Base-by-base conservation (phyloP, 768 basidiomycete genomes). In the Postia placenta region DNA sequence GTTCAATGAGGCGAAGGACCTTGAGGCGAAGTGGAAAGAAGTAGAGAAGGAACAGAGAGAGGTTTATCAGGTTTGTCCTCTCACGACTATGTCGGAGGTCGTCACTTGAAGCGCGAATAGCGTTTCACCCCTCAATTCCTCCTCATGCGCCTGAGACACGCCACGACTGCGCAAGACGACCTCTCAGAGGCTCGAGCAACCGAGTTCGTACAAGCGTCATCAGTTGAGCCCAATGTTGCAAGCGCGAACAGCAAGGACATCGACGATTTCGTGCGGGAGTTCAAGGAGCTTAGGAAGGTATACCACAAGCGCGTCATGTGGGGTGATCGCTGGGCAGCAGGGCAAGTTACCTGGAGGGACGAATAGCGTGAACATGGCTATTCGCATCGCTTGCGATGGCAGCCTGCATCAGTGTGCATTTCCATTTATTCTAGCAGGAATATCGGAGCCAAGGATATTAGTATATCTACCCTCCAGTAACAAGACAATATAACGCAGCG, bases 281-380 rank as follows among this genome's bases (percentile, higher is more conserved):
- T 94, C 70, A 90, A 85, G 61, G 91, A 92, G 45, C 64, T 82
- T 35, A 70, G 95, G 55, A 94, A 91, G 68, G 74, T 76, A n/a
- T 97, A 92, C 66, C 94, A 98, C 65, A 96, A 95, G 67, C 75
- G 94, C 15, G 83, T 83, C 2, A 83, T 95, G 63, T 96, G 91
- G 88, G 80, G 82, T 15, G 88, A 92, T 61, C 74, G 85, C 56
- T 97, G 94, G 92, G 73, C 81, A 1, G 75, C 78, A 27, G 90
- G 89, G 2, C 84, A 91, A 56, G 92, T 97, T 5, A 74, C 77
- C 24, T 96, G 93, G 92, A 74, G 82, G 55, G 87, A 91, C 44
- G 76, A 85, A 50, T 80, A 33, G 30, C 7, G 9, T 33, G 30
- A 7, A 33, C 30, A 15, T 33, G 7, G 15, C 30, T 33, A 33